These are phyloP conservation scores for Pneumocystis sp. DNA, from an alignment of 1,139 yeast species.

Conservation along the genomic window DNA sequence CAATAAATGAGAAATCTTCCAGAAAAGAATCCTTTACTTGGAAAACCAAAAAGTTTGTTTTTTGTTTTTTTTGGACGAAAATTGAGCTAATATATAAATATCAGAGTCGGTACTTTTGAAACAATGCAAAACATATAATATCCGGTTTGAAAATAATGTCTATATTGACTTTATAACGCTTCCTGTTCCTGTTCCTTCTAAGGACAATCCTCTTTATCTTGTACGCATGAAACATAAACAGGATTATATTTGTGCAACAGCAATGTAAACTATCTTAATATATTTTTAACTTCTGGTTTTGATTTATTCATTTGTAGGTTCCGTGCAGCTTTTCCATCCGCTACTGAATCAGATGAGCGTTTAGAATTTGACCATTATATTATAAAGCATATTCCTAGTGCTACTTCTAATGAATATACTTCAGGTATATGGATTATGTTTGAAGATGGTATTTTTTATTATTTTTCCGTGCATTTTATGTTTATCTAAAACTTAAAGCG, in stretches of 20 bases:
- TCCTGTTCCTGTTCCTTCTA: slow-evolving; percentile 6
- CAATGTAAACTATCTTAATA: slow-evolving; percentile 4
- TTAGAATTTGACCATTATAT: slow-evolving; percentile 8
- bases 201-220: slow-evolving; percentile 4
- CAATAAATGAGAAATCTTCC: neutral
- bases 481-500: neutral
- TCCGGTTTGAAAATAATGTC: slow-evolving; percentile 6
- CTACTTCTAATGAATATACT: slow-evolving; percentile 6
- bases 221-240: slow-evolving; percentile 8
- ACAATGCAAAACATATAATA: slow-evolving; percentile 8
- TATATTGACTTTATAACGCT: slow-evolving; percentile 7
- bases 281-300: neutral
- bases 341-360: neutral
- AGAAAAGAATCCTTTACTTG: neutral
- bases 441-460: slow-evolving; percentile 1
- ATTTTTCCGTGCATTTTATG: neutral
- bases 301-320: neutral
- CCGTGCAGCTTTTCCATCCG: neutral
- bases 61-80: neutral
- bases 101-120: neutral
- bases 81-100: neutral
- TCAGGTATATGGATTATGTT: slow-evolving; percentile 10
- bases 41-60: neutral
- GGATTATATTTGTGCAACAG: slow-evolving; percentile 7
- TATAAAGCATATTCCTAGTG: slow-evolving; percentile 5